phyloP scores from a whole-genome alignment of 306 rosid genomes.

The Castanospermum australe region DNA sequence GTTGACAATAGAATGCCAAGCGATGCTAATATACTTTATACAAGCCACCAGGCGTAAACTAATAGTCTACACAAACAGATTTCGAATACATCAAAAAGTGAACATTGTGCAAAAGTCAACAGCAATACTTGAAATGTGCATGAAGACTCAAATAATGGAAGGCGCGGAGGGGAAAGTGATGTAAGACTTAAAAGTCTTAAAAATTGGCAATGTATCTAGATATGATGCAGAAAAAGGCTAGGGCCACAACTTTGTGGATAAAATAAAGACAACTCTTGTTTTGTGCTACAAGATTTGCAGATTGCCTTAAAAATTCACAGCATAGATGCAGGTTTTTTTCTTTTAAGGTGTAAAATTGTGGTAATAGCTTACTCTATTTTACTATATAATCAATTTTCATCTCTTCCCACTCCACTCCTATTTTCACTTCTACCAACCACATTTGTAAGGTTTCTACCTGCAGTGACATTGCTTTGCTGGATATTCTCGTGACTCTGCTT shows the following conservation, averaged over 20 bases:
- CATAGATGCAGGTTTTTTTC: neutral
- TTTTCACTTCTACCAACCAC: conserved; percentile 6
- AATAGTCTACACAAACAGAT: neutral
- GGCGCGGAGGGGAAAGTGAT: neutral
- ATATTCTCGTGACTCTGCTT: conserved; percentile 1
- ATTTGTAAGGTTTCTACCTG: neutral
- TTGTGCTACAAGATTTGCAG: neutral
- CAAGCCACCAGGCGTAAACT: no score
- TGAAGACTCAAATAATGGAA: neutral
- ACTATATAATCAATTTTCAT: neutral
- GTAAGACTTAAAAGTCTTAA: no score
- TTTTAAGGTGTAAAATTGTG: neutral
- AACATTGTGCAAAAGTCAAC: neutral
- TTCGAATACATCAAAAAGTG: neutral
- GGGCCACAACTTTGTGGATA: neutral
- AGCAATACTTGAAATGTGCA: neutral
- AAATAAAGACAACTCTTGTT: neutral
- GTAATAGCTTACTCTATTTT: neutral
- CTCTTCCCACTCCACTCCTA: neutral
- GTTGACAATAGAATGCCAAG: no score
- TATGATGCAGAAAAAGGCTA: neutral
- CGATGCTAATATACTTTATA: no score
- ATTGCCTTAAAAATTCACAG: neutral
- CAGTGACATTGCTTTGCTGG: neutral
- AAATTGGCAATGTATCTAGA: neutral